Base-by-base conservation (phyloP, 176 grass and related monocot species). In the Tillandsia fasciculata region DNA sequence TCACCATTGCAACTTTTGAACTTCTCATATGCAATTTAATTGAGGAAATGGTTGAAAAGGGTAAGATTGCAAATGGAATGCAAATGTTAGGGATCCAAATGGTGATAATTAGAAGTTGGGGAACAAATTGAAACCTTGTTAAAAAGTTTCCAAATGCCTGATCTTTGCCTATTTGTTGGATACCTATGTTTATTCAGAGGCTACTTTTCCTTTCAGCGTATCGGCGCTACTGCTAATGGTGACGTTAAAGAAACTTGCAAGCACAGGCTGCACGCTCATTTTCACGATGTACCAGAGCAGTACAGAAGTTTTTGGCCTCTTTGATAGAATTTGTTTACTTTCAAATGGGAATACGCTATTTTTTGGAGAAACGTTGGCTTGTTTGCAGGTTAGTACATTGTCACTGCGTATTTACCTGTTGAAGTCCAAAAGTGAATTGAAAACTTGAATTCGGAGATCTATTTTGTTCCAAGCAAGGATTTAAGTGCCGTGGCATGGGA, bases 221-320 rank as follows among this genome's bases (percentile, higher is more conserved):
- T 92, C 93, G 78, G 93, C 93, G 53, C 86, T 96, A 26, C 83
- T 96, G 15, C 80, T 96, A 67, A 96, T 96, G 93, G 93, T 96
- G 49, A 96, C 88, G 24, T 63, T 96, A 64, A 92, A 92, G 88
- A 96, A 96, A 83, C 85, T 96, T 74, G 93, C 93, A 65, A 96
- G 93, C 80, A 96, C 93, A 14, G 93, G 93, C n/a, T 96, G 93
- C 83, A 96, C 88, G 0, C 61, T 96, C 72, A 87, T 96, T 53
- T 96, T 96, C 81, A 96, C 93, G 56, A 96, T 96, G 93, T 92
- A 92, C 70, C 93, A 96, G 76, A 96, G 93, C 70, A 96, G 93
- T 74, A 96, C 93, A 18, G 88, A 96, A 66, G 93, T 96, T 73
- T 96, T 96, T 83, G 93, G 93, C 57, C 83, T 96, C 76, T 96